phyloP scores from a whole-genome alignment of 805 yeast species.

The Candida ascalaphidarum region DNA sequence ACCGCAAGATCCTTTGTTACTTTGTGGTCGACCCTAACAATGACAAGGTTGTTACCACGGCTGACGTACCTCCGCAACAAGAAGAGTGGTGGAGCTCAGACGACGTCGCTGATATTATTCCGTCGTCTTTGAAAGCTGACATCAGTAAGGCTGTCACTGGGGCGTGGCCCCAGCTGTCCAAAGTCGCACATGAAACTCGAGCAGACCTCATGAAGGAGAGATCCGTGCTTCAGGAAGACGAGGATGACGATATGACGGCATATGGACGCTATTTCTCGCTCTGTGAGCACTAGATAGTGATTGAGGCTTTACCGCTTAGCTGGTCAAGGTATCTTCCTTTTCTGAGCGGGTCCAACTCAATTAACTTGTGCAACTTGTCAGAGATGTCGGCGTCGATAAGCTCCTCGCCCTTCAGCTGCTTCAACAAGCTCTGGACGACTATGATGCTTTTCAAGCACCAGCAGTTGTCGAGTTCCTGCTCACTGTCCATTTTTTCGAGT shows the following conservation, averaged over 20 bases:
- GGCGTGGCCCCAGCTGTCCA: slow-evolving; percentile 11
- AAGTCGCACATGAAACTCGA: slow-evolving; percentile 17
- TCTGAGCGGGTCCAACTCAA: slow-evolving; percentile 57
- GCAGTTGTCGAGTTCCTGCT: slow-evolving; percentile 43
- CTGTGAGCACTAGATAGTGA: slow-evolving; percentile 21
- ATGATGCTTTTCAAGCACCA: slow-evolving; percentile 71
- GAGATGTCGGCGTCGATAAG: slow-evolving; percentile 21
- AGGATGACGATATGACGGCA: slow-evolving; percentile 7
- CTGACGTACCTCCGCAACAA: slow-evolving; percentile 31
- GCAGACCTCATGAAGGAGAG: slow-evolving; percentile 26
- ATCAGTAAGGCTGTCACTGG: slow-evolving; percentile 1
- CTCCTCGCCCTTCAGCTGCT: slow-evolving; percentile 2
- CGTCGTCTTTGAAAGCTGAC: slow-evolving; percentile 2
- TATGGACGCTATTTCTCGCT: slow-evolving; percentile 15
- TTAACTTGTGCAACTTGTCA: slow-evolving; percentile 32
- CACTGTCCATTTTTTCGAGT: slow-evolving; percentile 60
- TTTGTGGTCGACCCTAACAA: slow-evolving; percentile 31
- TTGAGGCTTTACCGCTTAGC: slow-evolving; percentile 4
- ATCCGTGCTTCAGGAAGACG: slow-evolving; percentile 4
- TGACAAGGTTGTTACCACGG: slow-evolving; percentile 16
- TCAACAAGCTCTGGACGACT: slow-evolving; percentile 29
- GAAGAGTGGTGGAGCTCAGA: slow-evolving; percentile 26
- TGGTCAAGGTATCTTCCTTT: slow-evolving; percentile 48
- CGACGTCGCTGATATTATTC: slow-evolving; percentile 3
- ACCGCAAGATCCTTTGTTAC: slow-evolving; percentile 30